Evolutionary conservation across 192 early-diverging fungal species (phyloP).

Genomic region (Coemansia sp.): DNA sequence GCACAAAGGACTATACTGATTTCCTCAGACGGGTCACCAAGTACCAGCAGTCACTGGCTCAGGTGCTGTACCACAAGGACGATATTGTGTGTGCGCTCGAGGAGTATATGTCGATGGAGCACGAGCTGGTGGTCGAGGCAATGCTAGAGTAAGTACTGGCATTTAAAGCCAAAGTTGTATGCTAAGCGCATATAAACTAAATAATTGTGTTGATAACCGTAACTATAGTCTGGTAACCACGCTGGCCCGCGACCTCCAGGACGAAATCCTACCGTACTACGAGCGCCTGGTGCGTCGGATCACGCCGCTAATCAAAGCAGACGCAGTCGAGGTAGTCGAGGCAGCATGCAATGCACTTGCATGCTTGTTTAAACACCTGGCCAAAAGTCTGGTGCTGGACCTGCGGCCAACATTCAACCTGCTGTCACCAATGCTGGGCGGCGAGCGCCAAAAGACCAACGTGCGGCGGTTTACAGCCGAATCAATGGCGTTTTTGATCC

Average conservation of each 20-base stretch:
- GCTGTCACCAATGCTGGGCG: slow-evolving; percentile 70
- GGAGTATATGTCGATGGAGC: slow-evolving; percentile 61
- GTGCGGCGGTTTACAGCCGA: slow-evolving; percentile 89
- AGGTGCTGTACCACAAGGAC: slow-evolving; percentile 88
- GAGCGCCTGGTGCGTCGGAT: slow-evolving; percentile 65
- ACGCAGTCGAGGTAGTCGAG: slow-evolving; percentile 76
- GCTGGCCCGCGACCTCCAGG: slow-evolving; percentile 88
- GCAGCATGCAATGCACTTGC: slow-evolving; percentile 84
- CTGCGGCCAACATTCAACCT: slow-evolving; percentile 74
- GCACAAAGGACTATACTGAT: slow-evolving; percentile 74
- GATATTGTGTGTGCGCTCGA: slow-evolving; percentile 67
- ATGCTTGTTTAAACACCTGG: slow-evolving; percentile 88
- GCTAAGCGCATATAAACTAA: neutral
- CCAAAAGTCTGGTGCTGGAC: slow-evolving; percentile 65
- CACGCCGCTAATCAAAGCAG: slow-evolving; percentile 62
- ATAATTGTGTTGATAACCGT: neutral
- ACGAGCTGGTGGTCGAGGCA: slow-evolving; percentile 73
- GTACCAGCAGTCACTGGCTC: slow-evolving; percentile 73
- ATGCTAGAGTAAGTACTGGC: slow-evolving; percentile 71
- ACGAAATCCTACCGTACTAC: slow-evolving; percentile 82
- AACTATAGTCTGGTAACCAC: slow-evolving; percentile 66
- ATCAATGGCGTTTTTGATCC: slow-evolving; percentile 84
- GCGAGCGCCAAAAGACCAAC: slow-evolving; percentile 67
- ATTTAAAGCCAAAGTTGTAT: neutral
- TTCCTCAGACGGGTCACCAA: slow-evolving; percentile 68